Evolutionary conservation across 345 rosid genomes (phyloP).

Genomic region (Camelina sativa): DNA sequence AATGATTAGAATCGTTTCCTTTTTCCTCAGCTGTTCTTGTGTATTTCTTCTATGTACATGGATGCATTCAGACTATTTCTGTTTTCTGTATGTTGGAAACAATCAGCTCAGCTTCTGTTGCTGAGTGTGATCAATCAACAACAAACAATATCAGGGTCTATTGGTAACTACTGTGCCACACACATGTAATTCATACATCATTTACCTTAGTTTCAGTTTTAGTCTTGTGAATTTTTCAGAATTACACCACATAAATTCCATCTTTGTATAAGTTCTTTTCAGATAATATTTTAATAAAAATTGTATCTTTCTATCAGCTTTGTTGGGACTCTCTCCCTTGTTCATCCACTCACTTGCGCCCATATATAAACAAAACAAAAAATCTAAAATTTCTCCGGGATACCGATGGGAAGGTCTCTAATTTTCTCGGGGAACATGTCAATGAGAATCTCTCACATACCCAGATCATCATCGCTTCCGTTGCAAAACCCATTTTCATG

Average conservation of each 20-base stretch:
- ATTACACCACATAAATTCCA: neutral
- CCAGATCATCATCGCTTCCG: slow-evolving; percentile 46
- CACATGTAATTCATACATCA: neutral
- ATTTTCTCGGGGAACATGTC: slow-evolving; percentile 55
- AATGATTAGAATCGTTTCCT: neutral
- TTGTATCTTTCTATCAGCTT: neutral
- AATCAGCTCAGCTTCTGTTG: neutral
- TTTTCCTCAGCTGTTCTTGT: neutral
- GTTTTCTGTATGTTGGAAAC: neutral
- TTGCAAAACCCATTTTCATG: slow-evolving; percentile 35
- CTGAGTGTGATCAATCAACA: neutral
- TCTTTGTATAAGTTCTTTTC: slow-evolving; percentile 1
- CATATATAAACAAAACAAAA: neutral
- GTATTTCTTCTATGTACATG: neutral
- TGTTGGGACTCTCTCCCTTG: slow-evolving; percentile 8
- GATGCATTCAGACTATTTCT: neutral
- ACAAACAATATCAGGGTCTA: neutral
- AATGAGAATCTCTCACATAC: slow-evolving; percentile 44
- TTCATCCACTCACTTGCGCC: slow-evolving; percentile 27
- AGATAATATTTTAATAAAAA: slow-evolving; percentile 6
- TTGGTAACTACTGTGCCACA: neutral
- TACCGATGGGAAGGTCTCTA: slow-evolving; percentile 54
- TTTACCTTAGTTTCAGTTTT: neutral
- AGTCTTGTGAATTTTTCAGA: neutral
- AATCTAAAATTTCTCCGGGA: slow-evolving; percentile 14